Base-by-base conservation (phyloP, 163 green algal genomes). In the Coccomyxa subellipsoidea region DNA sequence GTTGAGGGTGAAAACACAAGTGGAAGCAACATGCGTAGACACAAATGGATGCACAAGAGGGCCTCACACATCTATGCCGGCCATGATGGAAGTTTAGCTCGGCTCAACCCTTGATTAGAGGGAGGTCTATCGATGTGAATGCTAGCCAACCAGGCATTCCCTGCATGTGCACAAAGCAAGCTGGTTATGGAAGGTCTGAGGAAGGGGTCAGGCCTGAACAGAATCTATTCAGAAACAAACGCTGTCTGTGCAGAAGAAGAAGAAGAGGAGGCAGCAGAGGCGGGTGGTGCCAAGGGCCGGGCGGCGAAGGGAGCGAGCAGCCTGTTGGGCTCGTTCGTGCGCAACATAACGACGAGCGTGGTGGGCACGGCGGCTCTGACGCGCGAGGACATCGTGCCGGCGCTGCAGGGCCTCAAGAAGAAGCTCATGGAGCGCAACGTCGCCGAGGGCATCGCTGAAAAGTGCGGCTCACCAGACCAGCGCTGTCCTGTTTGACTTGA, bases 351-450 rank as follows among this genome's bases (percentile, higher is more conserved):
- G n/a, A 89, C 96, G 80, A 95, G 89, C 71, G 90, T 99, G 54
- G 88, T 92, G 76, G 96, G 96, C 77, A 98, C 93, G 54, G 79
- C 81, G 10, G 85, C 93, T 7, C 91, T 99, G 75, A 93, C 88
- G 0, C 34, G 81, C 4, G 89, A 91, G 54, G 97, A 99, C 88
- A 87, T 99, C 53, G 88, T 88, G 70, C 91, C 93, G 12, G 93
- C 94, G 37, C 89, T 99, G 76, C 88, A 89, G 32, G 90, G 92
- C 35, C 95, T 99, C 85, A 98, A 98, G 90, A 87, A 89, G 47
- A 94, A 95, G 84, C 92, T 99, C 10, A 97, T 99, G 93, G 94
- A 98, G 84, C 93, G 97, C 69, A 99, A 99, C 86, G 97, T 99
- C 71, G 97, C 97, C 31, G 92, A 98, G 87, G 94, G 95, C 82